phyloP scores from a whole-genome alignment of 345 rosid genomes.

The Dipteronia dyeriana region DNA sequence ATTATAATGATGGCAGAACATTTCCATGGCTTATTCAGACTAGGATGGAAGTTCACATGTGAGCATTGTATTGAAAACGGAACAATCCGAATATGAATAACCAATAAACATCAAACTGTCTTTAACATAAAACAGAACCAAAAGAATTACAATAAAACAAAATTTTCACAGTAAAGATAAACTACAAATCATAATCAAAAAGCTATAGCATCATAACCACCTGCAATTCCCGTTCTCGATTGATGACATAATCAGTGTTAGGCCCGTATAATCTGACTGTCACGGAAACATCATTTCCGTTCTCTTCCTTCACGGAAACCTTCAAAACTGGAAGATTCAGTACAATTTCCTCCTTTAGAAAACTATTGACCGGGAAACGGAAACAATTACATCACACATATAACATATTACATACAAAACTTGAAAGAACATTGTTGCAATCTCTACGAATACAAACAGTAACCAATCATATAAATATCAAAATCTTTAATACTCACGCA shows the following conservation, averaged over 20 bases:
- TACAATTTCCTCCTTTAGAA: constrained; percentile 1
- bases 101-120: background rate
- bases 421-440: no score
- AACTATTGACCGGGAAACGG: background rate
- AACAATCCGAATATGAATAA: background rate
- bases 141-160: background rate
- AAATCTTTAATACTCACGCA: constrained; percentile 48
- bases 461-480: background rate
- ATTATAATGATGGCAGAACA: no score
- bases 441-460: background rate
- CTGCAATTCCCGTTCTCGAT: constrained; percentile 74
- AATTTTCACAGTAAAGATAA: background rate
- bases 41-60: background rate
- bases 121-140: background rate
- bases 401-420: background rate
- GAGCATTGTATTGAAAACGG: background rate
- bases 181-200: background rate
- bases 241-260: constrained; percentile 84
- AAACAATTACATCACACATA: background rate
- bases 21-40: no score
- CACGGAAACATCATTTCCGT: constrained; percentile 45
- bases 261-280: constrained; percentile 94
- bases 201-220: constrained; percentile 31
- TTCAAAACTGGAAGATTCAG: constrained; percentile 62
- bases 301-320: constrained; percentile 77